phyloP scores from a whole-genome alignment of 1,284 basidiomycete species.

The Inonotus hispidus region DNA sequence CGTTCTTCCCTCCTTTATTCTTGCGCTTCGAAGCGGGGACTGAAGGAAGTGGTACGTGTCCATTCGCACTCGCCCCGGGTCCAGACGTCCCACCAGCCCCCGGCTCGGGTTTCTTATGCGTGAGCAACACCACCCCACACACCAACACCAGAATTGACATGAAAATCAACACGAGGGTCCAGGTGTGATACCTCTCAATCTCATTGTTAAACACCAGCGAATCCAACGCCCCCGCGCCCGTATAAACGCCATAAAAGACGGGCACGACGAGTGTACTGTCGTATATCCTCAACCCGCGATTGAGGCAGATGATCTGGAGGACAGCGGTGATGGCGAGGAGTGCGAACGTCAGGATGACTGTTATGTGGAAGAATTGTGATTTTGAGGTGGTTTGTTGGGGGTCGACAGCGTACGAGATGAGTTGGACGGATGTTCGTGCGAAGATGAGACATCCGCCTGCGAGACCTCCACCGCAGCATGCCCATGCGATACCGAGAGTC shows the following conservation, averaged over 20 bases:
- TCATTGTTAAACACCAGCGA: slow-evolving; percentile 78
- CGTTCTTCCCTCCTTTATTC: slow-evolving; percentile 20
- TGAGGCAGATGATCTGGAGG: slow-evolving; percentile 86
- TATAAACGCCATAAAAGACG: slow-evolving; percentile 67
- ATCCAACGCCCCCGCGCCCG: slow-evolving; percentile 60
- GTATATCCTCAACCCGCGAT: slow-evolving; percentile 77
- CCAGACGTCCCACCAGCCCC: slow-evolving; percentile 13
- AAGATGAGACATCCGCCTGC: slow-evolving; percentile 88
- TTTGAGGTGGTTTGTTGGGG: slow-evolving; percentile 72
- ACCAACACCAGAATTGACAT: slow-evolving; percentile 80
- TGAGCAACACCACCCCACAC: slow-evolving; percentile 79
- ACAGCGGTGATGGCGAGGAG: slow-evolving; percentile 77
- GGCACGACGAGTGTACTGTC: slow-evolving; percentile 74
- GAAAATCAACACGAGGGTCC: slow-evolving; percentile 85
- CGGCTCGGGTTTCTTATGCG: slow-evolving; percentile 75
- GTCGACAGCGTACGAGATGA: slow-evolving; percentile 55
- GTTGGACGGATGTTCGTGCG: slow-evolving; percentile 80
- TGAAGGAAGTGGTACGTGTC: slow-evolving; percentile 16
- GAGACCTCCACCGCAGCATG: slow-evolving; percentile 82
- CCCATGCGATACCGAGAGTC: slow-evolving; percentile 90
- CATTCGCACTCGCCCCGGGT: slow-evolving; percentile 16
- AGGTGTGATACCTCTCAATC: slow-evolving; percentile 75
- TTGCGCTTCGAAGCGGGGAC: slow-evolving; percentile 19
- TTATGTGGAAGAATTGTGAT: slow-evolving; percentile 80
- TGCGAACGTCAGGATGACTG: slow-evolving; percentile 80